A percentile compares a stretch with the other conserved stretches of the same genome.
These are phyloP conservation scores for Blastomyces parvus DNA, from an alignment of 2,329 filamentous ascomycete genomes.

Conservation along the genomic window DNA sequence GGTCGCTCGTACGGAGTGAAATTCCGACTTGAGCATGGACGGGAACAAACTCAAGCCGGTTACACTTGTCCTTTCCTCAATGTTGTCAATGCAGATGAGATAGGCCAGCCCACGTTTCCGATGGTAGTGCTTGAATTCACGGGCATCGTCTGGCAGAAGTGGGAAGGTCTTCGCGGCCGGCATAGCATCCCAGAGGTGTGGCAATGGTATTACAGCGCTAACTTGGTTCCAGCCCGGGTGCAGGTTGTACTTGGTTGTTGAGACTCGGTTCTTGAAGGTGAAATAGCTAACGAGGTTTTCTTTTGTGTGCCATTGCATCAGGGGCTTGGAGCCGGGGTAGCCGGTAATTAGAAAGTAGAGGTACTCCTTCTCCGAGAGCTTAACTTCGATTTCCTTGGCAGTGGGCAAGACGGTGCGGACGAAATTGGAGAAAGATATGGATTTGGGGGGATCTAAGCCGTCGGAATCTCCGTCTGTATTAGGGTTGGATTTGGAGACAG, in stretches of 20 bases:
- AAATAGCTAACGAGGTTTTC: neutral
- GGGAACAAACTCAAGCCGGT: neutral
- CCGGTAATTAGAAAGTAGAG: conserved; percentile 3
- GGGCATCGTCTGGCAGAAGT: neutral
- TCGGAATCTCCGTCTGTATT: neutral
- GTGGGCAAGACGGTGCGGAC: neutral
- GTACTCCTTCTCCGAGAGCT: neutral
- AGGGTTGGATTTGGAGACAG: neutral
- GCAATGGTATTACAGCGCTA: neutral
- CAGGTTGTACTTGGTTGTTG: neutral
- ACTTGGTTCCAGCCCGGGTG: neutral
- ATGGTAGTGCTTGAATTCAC: conserved; percentile 2
- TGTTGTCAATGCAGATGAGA: neutral
- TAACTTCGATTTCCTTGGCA: neutral
- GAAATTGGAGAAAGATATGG: conserved; percentile 4
- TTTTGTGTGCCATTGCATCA: conserved; percentile 6
- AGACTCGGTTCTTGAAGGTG: neutral
- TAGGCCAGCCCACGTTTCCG: neutral
- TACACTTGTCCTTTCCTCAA: neutral
- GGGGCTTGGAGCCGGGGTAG: conserved; percentile 1
- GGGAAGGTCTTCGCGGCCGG: conserved; percentile 1
- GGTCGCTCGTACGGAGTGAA: conserved; percentile 3
- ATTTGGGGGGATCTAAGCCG: neutral
- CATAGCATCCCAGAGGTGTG: neutral
- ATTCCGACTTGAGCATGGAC: neutral